Evolutionary conservation across 2,329 filamentous ascomycete genomes (phyloP), one percentile per base, ranked within the genome.

Genomic region (Drechslera avenae): DNA sequence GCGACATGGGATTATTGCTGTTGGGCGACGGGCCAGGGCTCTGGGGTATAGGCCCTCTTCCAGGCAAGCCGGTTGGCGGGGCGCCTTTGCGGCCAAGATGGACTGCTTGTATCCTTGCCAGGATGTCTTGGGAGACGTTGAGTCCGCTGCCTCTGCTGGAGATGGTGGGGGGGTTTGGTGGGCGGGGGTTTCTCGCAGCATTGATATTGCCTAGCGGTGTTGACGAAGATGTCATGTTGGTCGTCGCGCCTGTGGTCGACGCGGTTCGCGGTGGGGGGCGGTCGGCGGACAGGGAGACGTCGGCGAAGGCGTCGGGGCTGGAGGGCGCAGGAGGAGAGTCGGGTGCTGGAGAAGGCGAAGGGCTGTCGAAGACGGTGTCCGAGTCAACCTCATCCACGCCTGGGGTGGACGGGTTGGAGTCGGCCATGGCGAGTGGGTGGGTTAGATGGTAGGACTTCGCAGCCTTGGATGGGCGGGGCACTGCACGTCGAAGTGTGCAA

Each of bases 201-300:
- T 87, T 91, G 65, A 96, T 78, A 50, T 89, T 83, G 33, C 91
- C 91, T 3, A 92, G 79, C 33, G 90, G 86, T 21, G 88, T 94
- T n/a, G 91, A 96, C n/a, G 86, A 91, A 5, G 88, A 77, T 48
- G 84, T 90, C 85, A 96, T 91, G 50, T 74, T 73, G 23, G 77
- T 68, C 46, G 64, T 67, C 10, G 63, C 63, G 48, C 60, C 64
- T 16, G 85, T 76, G 41, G 86, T 83, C 46, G 86, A 85, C 16
- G 83, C 73, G 39, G 84, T 83, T 61, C 85, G 83, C 34, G 86
- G 72, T 4, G 84, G 80, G 50, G 71, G 85, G 75, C 70, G 82
- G 5, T 71, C 67, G 14, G 66, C 54, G 23, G 67, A 60, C 39
- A 59, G 45, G 18, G 42, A 21, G 67, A 56, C 36, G 54, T 51